Base-by-base conservation (phyloP, 192 early-diverging fungal species). In the Linnemannia exigua region DNA sequence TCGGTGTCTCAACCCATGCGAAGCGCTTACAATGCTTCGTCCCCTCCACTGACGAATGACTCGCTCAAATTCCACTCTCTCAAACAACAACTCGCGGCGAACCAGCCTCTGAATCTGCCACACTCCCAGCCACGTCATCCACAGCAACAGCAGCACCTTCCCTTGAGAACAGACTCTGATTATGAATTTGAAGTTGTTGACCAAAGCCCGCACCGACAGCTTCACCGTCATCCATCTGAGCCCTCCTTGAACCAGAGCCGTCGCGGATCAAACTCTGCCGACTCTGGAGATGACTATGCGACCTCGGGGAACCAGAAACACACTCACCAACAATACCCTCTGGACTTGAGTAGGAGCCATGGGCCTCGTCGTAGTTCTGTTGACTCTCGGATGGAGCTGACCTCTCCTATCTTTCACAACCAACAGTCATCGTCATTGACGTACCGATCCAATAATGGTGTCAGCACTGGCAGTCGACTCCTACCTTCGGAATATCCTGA, bases 141-240 rank as follows among this genome's bases (percentile, higher is more conserved):
- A 9, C 70, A 44, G 7, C 69, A 70, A 16, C 72, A 52, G 48
- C 73, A 25, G 15, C 50, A 35, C n/a, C 38, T 41, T 22, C 76
- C 48, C 31, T 35, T 22, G 46, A 70, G 77, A 54, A 19, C 72
- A 16, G 79, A 80, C 19, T 80, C 73, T 0, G 70, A 80, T 16
- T 44, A 72, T 22, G 72, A 74, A 36, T 44, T 35, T 3, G 70
- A 83, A 12, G 61, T 17, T 2, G 5, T 33, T 22, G 75, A 48
- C 16, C 41, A 47, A 25, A 16, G 5, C 1, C 67, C 25, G 17
- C 67, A 71, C 22, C 28, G 38, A 0, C 35, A 44, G 25, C 38
- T 76, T 15, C 80, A 71, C 36, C 80, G 69, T 22, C 80, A 76
- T 28, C 80, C 54, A 9, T 81, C 80, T 7, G 80, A 81, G 9